Base-by-base conservation (phyloP, 2,329 filamentous ascomycete species). In the Pestalotiopsis fici region DNA sequence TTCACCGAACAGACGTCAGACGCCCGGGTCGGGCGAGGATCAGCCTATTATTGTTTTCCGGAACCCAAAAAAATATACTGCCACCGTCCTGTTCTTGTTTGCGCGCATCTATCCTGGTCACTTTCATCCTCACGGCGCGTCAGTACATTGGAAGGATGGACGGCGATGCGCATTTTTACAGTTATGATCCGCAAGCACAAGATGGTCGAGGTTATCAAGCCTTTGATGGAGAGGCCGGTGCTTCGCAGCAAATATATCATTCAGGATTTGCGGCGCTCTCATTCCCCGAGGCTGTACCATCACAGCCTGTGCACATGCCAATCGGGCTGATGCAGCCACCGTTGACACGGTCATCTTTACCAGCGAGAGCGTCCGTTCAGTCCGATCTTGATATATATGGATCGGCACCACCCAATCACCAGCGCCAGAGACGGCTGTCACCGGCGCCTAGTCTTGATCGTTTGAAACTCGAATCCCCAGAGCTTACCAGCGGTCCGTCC, bases 401-500 rank as follows among this genome's bases (percentile, higher is more conserved):
- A 55, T 63, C 31, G 59, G 64, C 12, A 61, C 37, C 61, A 65
- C 1, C 21, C 21, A 25, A 21, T 18, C 35, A 35, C 31, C 31
- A 54, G 37, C 47, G 67, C 39, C 63, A 69, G 7, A 70, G 65
- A 18, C 56, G 59, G 9, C 64, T 64, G 55, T 65, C 69, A 18
- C 35, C 67, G n/a, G 55, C 68, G 3, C 69, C 72, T 7, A 69
- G 69, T 21, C 50, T 64, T 21, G 57, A 68, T 47, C 64, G 69
- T 0, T 18, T 67, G 31, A 73, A 71, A 31, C 55, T 71, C 23
- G 72, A 74, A 67, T 70, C 75, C 0, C 72, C 74, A 5, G 62
- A 63, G 7, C 67, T 74, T 27, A 72, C 75, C n/a, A 76, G 65
- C 59, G 72, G 70, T 28, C 75, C 74, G 11, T 74, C 74, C 25